Evolutionary conservation across 225 moss, liverwort and hornwort genomes (phyloP).

Genomic region (Takakia lepidozioides): DNA sequence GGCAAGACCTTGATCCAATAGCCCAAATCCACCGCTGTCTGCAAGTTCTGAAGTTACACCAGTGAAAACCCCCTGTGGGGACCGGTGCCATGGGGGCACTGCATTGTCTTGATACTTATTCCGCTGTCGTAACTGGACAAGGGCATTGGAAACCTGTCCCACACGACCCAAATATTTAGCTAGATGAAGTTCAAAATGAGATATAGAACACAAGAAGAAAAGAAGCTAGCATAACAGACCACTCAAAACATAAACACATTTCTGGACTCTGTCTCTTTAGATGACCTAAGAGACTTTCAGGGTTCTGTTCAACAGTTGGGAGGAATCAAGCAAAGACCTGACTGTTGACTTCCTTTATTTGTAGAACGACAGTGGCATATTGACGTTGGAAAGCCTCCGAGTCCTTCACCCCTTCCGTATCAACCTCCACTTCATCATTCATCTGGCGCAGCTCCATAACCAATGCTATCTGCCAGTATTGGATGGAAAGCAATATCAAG

Average conservation of each 20-base stretch:
- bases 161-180: slow-evolving; percentile 8
- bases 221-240: too few species aligned
- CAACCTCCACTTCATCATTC: slow-evolving; percentile 58
- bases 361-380: slow-evolving; percentile 61
- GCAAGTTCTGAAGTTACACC: slow-evolving; percentile 45
- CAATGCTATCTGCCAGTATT: slow-evolving; percentile 35
- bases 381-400: slow-evolving; percentile 73
- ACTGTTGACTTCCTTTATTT: slow-evolving; percentile 83
- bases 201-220: too few species aligned
- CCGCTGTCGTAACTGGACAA: slow-evolving; percentile 71
- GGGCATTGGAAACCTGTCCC: slow-evolving; percentile 64
- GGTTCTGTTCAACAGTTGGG: too few species aligned
- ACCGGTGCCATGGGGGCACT: slow-evolving; percentile 68
- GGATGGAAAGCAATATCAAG: too few species aligned
- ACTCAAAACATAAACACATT: too few species aligned
- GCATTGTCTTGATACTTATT: slow-evolving; percentile 74
- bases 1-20: slow-evolving; percentile 40
- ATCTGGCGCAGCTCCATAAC: slow-evolving; percentile 51
- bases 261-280: too few species aligned
- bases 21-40: slow-evolving; percentile 42
- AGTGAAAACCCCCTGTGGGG: slow-evolving; percentile 17
- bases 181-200: too few species aligned
- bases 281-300: too few species aligned
- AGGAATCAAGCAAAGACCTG: slow-evolving; percentile 65
- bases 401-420: slow-evolving; percentile 47